Percentiles rank a stretch among this genome's conserved stretches.
phyloP scores from a whole-genome alignment of 768 basidiomycete species.

The Pulveroboletus ravenelii region DNA sequence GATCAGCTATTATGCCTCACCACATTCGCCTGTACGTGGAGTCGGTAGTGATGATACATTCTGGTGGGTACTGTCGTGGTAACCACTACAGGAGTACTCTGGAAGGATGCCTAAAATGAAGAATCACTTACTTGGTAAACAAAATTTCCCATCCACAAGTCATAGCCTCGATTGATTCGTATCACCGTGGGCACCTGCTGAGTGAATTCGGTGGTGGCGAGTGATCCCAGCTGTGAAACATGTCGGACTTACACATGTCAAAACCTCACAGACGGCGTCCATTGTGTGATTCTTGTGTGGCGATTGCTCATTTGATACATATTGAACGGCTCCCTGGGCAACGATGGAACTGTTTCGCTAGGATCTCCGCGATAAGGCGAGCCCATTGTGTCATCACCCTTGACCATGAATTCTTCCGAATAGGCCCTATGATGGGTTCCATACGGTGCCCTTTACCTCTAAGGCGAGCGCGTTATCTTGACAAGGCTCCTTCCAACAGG shows the following conservation, averaged over 20 bases:
- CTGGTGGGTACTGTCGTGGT: background rate
- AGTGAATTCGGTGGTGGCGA: slow-evolving; percentile 1
- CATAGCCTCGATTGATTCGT: slow-evolving; percentile 19
- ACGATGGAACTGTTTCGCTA: background rate
- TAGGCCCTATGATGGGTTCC: too few species aligned
- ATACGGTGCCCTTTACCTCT: slow-evolving; percentile 4
- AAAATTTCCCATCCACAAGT: background rate
- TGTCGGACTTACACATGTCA: background rate
- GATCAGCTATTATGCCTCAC: background rate
- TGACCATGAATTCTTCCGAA: background rate
- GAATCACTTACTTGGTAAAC: slow-evolving; percentile 2
- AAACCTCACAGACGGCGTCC: background rate
- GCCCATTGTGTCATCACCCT: slow-evolving; percentile 4
- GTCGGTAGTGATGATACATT: background rate
- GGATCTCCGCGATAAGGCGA: slow-evolving; percentile 12
- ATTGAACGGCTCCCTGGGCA: background rate
- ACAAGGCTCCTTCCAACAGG: background rate
- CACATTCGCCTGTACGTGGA: background rate
- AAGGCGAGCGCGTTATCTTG: background rate
- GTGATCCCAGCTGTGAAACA: background rate
- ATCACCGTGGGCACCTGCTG: slow-evolving; percentile 2
- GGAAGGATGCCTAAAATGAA: background rate
- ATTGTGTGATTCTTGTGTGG: slow-evolving; percentile 2
- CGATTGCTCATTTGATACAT: slow-evolving; percentile 2
- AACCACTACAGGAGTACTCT: background rate